Percentiles rank a stretch among this genome's conserved stretches.
Evolutionary conservation across 768 basidiomycete species (phyloP).

Genomic region (Rhizopogon roseolus): DNA sequence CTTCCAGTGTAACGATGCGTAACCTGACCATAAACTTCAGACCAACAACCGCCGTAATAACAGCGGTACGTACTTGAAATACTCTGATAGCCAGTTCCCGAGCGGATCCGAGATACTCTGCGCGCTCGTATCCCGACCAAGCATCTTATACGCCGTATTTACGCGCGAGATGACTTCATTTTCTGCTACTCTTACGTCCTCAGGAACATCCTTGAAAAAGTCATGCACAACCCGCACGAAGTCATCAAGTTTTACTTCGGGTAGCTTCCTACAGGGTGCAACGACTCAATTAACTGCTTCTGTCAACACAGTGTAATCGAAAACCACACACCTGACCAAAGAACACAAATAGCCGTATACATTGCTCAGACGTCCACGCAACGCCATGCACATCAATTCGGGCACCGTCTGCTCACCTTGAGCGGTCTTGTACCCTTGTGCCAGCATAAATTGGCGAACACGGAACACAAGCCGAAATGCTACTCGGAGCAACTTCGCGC

Average conservation of each 20-base stretch:
- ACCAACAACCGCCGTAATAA: background rate
- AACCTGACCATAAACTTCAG: conserved; percentile 27
- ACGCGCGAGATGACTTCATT: conserved; percentile 24
- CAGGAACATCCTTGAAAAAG: conserved; percentile 32
- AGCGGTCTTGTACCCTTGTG: conserved; percentile 37
- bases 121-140: conserved; percentile 15
- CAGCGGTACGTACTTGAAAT: conserved; percentile 39
- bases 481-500: conserved; percentile 33
- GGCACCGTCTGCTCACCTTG: conserved; percentile 22
- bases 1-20: conserved; percentile 43
- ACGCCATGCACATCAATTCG: conserved; percentile 39
- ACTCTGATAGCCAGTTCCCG: conserved; percentile 46
- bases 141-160: conserved; percentile 9
- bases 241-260: conserved; percentile 22
- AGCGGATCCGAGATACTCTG: conserved; percentile 23
- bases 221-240: conserved; percentile 38
- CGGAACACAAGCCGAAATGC: conserved; percentile 43
- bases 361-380: conserved; percentile 39
- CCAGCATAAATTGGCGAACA: conserved; percentile 39
- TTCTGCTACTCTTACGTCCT: conserved; percentile 29
- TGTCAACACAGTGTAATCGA: conserved; percentile 11
- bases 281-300: background rate
- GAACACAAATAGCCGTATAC: conserved; percentile 41
- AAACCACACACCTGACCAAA: conserved; percentile 42
- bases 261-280: conserved; percentile 36